phyloP scores from a whole-genome alignment of 768 basidiomycete species.

The Rhodotorula kratochvilovae region DNA sequence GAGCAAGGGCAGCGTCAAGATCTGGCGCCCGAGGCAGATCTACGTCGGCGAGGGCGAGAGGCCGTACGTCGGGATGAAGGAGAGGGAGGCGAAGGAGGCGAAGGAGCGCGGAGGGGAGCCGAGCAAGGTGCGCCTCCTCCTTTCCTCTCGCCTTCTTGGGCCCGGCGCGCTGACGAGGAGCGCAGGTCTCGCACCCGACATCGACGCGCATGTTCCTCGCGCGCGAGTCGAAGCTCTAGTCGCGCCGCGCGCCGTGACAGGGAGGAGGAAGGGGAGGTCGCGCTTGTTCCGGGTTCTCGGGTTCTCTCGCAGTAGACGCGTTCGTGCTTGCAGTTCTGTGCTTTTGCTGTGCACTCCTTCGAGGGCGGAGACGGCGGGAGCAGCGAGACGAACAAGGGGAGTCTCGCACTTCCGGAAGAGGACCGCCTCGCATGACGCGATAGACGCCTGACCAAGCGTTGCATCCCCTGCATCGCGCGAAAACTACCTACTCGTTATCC shows the following conservation, averaged over 20 bases:
- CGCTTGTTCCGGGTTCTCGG: not conserved
- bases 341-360: too few species aligned
- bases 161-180: not conserved
- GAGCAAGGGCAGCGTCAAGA: slow-evolving; percentile 74
- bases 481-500: too few species aligned
- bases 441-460: too few species aligned
- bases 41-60: slow-evolving; percentile 72
- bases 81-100: slow-evolving; percentile 53
- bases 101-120: slow-evolving; percentile 9
- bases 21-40: slow-evolving; percentile 63
- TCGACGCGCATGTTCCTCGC: slow-evolving; percentile 1
- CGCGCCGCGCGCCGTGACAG: not conserved
- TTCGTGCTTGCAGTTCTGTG: too few species aligned
- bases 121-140: slow-evolving; percentile 12
- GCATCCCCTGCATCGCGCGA: too few species aligned
- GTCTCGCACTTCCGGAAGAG: too few species aligned
- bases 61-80: slow-evolving; percentile 64
- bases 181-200: not conserved
- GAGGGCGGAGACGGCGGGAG: too few species aligned
- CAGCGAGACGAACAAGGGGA: too few species aligned
- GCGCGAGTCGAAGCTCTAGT: not conserved
- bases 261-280: not conserved
- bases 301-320: too few species aligned
- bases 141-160: not conserved
- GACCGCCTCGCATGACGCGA: too few species aligned